A percentile compares a stretch with the other conserved stretches of the same genome.
phyloP scores from a whole-genome alignment of 345 rosid species.

The Pugionium cornutum region DNA sequence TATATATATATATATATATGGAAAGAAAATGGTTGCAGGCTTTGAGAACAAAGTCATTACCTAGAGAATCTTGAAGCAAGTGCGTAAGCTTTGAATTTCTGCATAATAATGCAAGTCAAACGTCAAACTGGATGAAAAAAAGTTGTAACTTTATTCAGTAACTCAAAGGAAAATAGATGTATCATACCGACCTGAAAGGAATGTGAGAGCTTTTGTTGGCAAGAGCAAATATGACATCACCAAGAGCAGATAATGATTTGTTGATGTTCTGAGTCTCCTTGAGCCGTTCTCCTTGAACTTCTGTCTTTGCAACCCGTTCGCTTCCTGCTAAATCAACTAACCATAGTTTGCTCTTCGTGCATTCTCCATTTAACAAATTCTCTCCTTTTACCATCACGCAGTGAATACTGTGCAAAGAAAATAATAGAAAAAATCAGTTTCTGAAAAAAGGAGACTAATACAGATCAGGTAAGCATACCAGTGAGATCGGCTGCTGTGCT shows the following conservation, averaged over 20 bases:
- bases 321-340: conserved; percentile 99
- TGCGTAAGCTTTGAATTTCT: conserved; percentile 99
- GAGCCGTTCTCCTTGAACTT: conserved; percentile 91
- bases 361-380: conserved; percentile 81
- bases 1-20: background rate
- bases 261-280: conserved; percentile 96
- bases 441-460: background rate
- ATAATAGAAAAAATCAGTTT: background rate
- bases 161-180: background rate
- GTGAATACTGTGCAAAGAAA: conserved; percentile 57
- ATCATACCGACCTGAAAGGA: conserved; percentile 71
- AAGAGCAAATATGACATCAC: conserved; percentile 95
- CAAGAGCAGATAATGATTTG: conserved; percentile 94
- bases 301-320: conserved; percentile 91
- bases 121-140: conserved; percentile 12
- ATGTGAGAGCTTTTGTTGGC: conserved; percentile 88
- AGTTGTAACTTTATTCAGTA: background rate
- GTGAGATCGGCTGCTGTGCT: conserved; percentile 96
- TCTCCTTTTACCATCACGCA: conserved; percentile 91
- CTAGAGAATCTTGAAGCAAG: conserved; percentile 95
- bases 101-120: conserved; percentile 35
- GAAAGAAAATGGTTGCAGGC: background rate
- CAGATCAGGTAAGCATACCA: conserved; percentile 50
- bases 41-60: conserved; percentile 39
- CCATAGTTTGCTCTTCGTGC: conserved; percentile 94